phyloP scores from a whole-genome alignment of 345 rosid species.

The Lepidium sativum region DNA sequence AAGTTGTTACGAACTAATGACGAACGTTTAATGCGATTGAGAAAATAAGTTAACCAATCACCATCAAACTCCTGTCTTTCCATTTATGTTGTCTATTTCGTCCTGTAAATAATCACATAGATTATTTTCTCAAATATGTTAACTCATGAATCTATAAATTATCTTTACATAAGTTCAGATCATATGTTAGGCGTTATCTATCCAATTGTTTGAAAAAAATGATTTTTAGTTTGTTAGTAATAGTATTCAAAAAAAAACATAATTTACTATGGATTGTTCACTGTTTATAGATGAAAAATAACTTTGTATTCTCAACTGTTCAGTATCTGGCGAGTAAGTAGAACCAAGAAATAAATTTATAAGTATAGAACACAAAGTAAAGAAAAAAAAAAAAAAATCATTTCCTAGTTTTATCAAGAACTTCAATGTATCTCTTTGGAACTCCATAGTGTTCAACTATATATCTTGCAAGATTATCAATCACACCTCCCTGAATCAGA shows the following conservation, averaged over 20 bases:
- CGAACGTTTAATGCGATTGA: not conserved
- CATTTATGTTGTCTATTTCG: too few relatives aligned
- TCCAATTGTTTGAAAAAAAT: too few relatives aligned
- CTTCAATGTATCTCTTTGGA: slow-evolving; percentile 79
- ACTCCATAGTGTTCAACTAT: slow-evolving; percentile 76
- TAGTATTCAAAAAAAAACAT: too few relatives aligned
- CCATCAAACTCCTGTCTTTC: not conserved
- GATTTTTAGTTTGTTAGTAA: too few relatives aligned
- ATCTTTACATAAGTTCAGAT: too few relatives aligned
- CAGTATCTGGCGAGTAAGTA: not conserved
- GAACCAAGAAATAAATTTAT: not conserved
- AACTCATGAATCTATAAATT: too few relatives aligned
- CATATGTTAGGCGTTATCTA: too few relatives aligned
- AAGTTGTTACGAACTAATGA: not conserved
- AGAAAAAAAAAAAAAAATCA: slow-evolving; percentile 14
- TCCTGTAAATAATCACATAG: too few relatives aligned
- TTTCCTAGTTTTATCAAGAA: slow-evolving; percentile 88
- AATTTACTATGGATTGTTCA: too few relatives aligned
- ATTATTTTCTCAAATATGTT: too few relatives aligned
- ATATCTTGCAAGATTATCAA: slow-evolving; percentile 74
- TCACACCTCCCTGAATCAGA: slow-evolving; percentile 90
- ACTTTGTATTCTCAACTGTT: not conserved
- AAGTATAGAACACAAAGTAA: not conserved
- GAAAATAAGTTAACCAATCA: not conserved
- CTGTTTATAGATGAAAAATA: too few relatives aligned